These are phyloP conservation scores for Penicillium italicum DNA, from an alignment of 2,329 filamentous ascomycete genomes.

Conservation along the genomic window DNA sequence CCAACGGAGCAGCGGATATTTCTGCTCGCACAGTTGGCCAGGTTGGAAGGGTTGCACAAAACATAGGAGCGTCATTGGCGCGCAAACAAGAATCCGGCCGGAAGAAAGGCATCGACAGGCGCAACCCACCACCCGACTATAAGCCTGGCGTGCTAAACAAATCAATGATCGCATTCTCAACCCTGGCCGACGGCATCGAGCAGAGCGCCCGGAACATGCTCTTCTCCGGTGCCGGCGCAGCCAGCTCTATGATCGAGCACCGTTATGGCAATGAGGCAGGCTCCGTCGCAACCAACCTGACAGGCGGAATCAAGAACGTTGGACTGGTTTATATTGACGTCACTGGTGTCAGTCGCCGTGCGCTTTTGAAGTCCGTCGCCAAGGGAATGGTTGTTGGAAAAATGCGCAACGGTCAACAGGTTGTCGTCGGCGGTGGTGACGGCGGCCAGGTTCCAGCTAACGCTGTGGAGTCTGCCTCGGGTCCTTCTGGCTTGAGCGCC, in stretches of 20 bases:
- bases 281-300: slow-evolving; percentile 68
- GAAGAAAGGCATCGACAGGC: slow-evolving; percentile 62
- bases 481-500: slow-evolving; percentile 14
- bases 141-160: slow-evolving; percentile 95
- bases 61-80: slow-evolving; percentile 72
- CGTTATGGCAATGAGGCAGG: slow-evolving; percentile 84
- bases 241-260: slow-evolving; percentile 82
- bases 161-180: slow-evolving; percentile 92
- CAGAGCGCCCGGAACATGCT: slow-evolving; percentile 78
- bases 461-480: slow-evolving; percentile 6
- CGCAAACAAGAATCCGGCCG: slow-evolving; percentile 56
- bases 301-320: slow-evolving; percentile 90
- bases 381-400: slow-evolving; percentile 74
- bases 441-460: slow-evolving; percentile 38
- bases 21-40: slow-evolving; percentile 84
- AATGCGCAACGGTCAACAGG: slow-evolving; percentile 48
- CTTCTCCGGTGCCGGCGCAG: slow-evolving; percentile 69
- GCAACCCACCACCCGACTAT: slow-evolving; percentile 65
- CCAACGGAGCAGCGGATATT: slow-evolving; percentile 70
- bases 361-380: slow-evolving; percentile 89
- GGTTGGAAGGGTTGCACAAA: slow-evolving; percentile 81
- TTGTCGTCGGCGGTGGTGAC: slow-evolving; percentile 48
- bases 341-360: slow-evolving; percentile 81
- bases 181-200: slow-evolving; percentile 88
- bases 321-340: slow-evolving; percentile 97